These are phyloP conservation scores for Schoenoplectus triqueter DNA, from an alignment of 202 grass and related monocot species.

Conservation along the genomic window DNA sequence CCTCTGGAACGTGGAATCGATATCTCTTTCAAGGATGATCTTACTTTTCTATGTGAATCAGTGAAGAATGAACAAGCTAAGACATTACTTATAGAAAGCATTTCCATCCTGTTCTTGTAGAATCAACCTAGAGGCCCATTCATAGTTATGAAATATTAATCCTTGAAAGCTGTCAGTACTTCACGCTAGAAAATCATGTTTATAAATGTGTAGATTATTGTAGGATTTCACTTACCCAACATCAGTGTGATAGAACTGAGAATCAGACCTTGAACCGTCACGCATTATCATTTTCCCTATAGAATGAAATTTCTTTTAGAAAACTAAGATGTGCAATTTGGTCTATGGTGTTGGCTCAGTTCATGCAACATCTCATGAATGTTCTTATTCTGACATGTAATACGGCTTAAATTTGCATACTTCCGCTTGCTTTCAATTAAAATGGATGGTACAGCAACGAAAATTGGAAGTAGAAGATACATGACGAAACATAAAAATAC, in stretches of 20 bases:
- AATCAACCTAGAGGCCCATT: background rate
- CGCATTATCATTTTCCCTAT: background rate
- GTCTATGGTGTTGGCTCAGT: too few species aligned
- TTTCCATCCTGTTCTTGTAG: conserved; percentile 43
- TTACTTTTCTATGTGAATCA: conserved; percentile 54
- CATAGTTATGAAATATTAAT: background rate
- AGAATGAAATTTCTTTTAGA: background rate
- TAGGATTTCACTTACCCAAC: background rate
- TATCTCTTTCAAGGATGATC: conserved; percentile 58
- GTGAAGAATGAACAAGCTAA: conserved; percentile 94
- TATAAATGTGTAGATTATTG: conserved; percentile 24
- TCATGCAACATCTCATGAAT: too few species aligned
- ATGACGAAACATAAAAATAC: background rate
- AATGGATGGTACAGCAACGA: background rate
- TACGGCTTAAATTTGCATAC: background rate
- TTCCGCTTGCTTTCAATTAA: background rate
- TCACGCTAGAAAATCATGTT: background rate
- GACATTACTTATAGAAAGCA: conserved; percentile 63
- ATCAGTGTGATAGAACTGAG: background rate
- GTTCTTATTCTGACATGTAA: background rate
- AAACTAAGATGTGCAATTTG: background rate
- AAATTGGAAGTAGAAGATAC: background rate
- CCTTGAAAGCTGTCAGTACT: background rate
- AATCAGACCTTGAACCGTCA: too few species aligned
- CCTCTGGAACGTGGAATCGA: conserved; percentile 60